Evolutionary conservation across 1,284 basidiomycete genomes (phyloP), one percentile per base, ranked within the genome.

Genomic region (Thelephora terrestris): DNA sequence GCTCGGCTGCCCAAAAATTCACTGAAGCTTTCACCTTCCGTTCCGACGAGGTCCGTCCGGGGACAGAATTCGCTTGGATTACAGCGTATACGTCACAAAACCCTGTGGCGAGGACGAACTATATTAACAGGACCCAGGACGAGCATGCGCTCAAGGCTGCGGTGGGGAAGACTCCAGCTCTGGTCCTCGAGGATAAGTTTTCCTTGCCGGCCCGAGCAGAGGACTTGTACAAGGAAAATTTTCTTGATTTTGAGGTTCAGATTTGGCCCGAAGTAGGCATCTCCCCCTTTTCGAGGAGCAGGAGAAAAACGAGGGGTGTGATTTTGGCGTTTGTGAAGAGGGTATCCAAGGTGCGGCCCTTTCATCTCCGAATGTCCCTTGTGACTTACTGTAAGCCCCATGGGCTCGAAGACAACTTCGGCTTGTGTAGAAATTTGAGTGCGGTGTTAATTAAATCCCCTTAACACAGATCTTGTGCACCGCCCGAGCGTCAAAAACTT

Each of bases 201-300:
- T 16, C 45, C 10, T 29, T 49, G 24, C 17, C 42, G 38, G 20
- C 4, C 43, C 24, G 35, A 37, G 9, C 16, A 4, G 20, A 35
- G 21, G 12, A 25, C 42, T 17, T 24, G 9, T 24, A 18, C 7
- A 39, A 73, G 1, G 58, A 57, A 0, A 68, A 65, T 20, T 49
- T 43, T 43, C 38, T 37, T 23, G 44, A 46, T 23, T 7, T 46
- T n/a, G 29, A 5, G 32, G 4, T 43, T 18, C 7, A 21, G n/a
- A 20, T 20, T 14, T 16, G 44, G 14, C 20, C 44, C 21, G 48
- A 40, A 5, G 48, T 23, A 9, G 43, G 6, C 48, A 49, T 38
- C 36, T 49, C 21, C 29, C 34, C 53, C 64, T 58, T 48, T 64
- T 58, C 48, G 64, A 67, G 60, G 71, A 73, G 17, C 71, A 70